Evolutionary conservation across 2,329 filamentous ascomycete species (phyloP).

Genomic region (Sporothrix variecibatus): DNA sequence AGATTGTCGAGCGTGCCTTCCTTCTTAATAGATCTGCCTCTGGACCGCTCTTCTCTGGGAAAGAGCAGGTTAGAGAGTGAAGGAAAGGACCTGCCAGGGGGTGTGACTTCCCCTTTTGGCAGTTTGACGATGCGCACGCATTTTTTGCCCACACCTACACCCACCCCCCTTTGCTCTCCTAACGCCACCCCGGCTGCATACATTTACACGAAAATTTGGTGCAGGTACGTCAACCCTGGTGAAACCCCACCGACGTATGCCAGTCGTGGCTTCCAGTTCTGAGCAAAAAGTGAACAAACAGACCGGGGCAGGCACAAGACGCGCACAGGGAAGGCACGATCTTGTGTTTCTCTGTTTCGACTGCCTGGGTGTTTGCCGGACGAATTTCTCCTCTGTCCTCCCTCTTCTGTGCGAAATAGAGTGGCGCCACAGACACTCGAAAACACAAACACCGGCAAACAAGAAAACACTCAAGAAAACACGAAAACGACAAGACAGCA

Average conservation of each 20-base stretch:
- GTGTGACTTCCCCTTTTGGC: slow-evolving; percentile 19
- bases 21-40: slow-evolving; percentile 22
- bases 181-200: slow-evolving; percentile 12
- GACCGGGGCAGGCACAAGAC: neutral
- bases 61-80: slow-evolving; percentile 19
- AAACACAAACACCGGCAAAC: neutral
- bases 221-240: slow-evolving; percentile 19
- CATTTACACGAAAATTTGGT: slow-evolving; percentile 4
- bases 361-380: neutral
- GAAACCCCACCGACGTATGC: slow-evolving; percentile 18
- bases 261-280: slow-evolving; percentile 18
- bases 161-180: neutral
- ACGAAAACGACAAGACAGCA: neutral
- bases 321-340: slow-evolving; percentile 7
- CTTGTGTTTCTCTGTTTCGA: neutral
- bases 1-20: slow-evolving; percentile 22
- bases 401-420: neutral
- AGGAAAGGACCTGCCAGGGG: slow-evolving; percentile 9
- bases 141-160: neutral
- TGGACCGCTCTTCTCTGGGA: slow-evolving; percentile 8
- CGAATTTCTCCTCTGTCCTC: neutral
- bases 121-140: slow-evolving; percentile 17
- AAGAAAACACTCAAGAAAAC: neutral
- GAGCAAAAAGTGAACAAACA: slow-evolving; percentile 4
- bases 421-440: slow-evolving; percentile 7